A percentile compares a stretch with the other conserved stretches of the same genome.
Evolutionary conservation across 768 basidiomycete genomes (phyloP).

Genomic region (Infundibulicybe gibba): DNA sequence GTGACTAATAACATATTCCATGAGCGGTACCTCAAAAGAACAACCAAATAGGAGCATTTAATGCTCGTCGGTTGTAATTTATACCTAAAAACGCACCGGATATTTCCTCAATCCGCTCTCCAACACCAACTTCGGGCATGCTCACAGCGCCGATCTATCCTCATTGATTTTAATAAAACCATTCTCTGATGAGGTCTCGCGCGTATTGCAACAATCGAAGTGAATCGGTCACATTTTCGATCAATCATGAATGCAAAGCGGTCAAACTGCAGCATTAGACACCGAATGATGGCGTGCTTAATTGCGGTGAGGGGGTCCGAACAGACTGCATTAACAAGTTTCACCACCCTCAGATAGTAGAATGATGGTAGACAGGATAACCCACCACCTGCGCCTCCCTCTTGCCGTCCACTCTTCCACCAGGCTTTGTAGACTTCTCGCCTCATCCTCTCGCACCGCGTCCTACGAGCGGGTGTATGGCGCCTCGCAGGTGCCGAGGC

Average conservation of each 20-base stretch:
- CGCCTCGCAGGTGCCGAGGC: conserved; percentile 82
- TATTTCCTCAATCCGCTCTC: conserved; percentile 89
- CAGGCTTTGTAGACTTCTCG: conserved; percentile 73
- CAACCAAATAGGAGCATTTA: conserved; percentile 39
- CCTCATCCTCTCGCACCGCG: conserved; percentile 79
- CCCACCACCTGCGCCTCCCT: no score
- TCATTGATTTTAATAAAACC: conserved; percentile 99
- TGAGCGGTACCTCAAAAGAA: background rate
- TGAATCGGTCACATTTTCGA: conserved; percentile 94
- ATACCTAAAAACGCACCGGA: conserved; percentile 81
- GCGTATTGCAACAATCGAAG: conserved; percentile 89
- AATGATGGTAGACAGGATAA: conserved; percentile 1
- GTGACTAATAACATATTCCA: conserved; percentile 56
- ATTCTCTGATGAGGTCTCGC: conserved; percentile 88
- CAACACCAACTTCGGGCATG: conserved; percentile 86
- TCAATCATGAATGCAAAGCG: conserved; percentile 91
- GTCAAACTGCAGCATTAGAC: conserved; percentile 90
- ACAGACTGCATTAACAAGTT: no score
- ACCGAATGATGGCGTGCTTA: conserved; percentile 93
- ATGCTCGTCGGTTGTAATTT: conserved; percentile 87
- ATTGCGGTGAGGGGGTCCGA: conserved; percentile 84
- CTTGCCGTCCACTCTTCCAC: no score
- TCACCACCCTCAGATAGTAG: conserved; percentile 1
- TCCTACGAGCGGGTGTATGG: conserved; percentile 79
- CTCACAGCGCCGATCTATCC: conserved; percentile 96